Evolutionary conservation across 257 asterid species (phyloP).

Genomic region (Przewalskia tangutica): DNA sequence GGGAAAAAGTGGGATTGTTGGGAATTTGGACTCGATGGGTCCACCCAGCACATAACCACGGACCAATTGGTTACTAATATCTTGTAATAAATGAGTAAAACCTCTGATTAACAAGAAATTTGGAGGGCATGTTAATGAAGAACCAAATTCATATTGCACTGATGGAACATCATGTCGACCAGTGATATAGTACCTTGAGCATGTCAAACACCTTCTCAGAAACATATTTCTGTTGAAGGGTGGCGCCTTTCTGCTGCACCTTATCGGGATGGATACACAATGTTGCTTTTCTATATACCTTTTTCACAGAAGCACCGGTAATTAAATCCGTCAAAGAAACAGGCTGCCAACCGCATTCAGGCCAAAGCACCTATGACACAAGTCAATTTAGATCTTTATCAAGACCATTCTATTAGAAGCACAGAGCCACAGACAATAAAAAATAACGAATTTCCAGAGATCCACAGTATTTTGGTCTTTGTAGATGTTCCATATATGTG

Average conservation of each 20-base stretch:
- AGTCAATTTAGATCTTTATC: background rate
- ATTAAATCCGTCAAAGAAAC: constrained; percentile 95
- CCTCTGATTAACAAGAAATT: background rate
- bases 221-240: constrained; percentile 88
- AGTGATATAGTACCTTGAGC: constrained; percentile 59
- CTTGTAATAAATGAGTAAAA: background rate
- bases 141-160: background rate
- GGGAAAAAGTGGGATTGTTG: background rate
- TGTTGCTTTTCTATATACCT: constrained; percentile 90
- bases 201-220: constrained; percentile 98
- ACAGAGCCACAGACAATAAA: background rate
- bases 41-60: background rate
- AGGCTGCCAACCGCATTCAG: constrained; percentile 99
- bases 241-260: constrained; percentile 99
- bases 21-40: background rate
- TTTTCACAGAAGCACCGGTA: constrained; percentile 80
- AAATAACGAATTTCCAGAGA: background rate
- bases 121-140: background rate
- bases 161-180: background rate
- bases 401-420: background rate
- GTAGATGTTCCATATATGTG: background rate
- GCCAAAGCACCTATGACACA: constrained; percentile 85
- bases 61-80: background rate
- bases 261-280: constrained; percentile 98
- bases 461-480: background rate